A percentile compares a stretch with the other conserved stretches of the same genome.
phyloP scores from a whole-genome alignment of 495 filamentous ascomycete genomes.

The Trypethelium eluteriae region DNA sequence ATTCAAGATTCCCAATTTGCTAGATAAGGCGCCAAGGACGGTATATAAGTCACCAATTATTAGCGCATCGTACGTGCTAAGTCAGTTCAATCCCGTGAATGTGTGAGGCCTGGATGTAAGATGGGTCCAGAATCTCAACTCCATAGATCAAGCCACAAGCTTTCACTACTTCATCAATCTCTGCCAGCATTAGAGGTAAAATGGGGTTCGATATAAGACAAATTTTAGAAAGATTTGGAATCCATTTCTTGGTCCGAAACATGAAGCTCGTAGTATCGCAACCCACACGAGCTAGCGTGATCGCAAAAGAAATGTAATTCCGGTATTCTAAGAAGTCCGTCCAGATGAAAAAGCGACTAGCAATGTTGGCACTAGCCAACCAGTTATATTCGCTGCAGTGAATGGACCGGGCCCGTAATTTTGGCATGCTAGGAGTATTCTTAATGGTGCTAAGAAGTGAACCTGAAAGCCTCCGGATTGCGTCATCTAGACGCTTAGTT shows the following conservation, averaged over 20 bases:
- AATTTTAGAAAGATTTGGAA: neutral
- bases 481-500: neutral
- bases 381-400: neutral
- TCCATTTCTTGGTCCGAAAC: neutral
- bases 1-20: too few relatives aligned
- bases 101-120: too few relatives aligned
- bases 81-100: too few relatives aligned
- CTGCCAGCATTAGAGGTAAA: constrained; percentile 1
- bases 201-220: neutral
- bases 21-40: too few relatives aligned
- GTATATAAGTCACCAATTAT: too few relatives aligned
- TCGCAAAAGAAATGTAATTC: neutral
- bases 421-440: neutral
- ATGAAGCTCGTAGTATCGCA: neutral
- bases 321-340: neutral
- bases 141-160: neutral
- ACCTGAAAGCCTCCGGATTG: neutral
- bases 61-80: too few relatives aligned
- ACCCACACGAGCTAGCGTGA: neutral
- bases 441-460: neutral
- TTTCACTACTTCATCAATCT: too few relatives aligned
- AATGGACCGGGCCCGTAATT: neutral
- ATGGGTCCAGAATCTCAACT: neutral
- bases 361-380: neutral
- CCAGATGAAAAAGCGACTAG: neutral